These are phyloP conservation scores for Neurospora cerealis DNA, from an alignment of 495 filamentous ascomycete genomes.

Conservation along the genomic window DNA sequence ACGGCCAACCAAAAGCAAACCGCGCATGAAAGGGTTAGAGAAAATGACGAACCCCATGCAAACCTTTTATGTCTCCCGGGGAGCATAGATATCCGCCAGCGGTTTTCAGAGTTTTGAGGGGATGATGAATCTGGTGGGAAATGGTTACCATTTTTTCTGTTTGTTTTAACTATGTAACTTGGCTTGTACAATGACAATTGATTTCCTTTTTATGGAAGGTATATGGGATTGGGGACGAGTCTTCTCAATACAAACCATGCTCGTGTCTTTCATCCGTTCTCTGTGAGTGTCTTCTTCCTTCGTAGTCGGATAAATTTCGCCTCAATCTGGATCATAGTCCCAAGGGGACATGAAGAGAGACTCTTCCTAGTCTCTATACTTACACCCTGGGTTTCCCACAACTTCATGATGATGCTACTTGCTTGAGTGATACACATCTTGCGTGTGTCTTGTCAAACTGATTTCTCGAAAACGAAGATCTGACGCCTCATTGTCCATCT, in stretches of 20 bases:
- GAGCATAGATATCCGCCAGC: not conserved
- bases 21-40: not conserved
- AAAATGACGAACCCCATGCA: not conserved
- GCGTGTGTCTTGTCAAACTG: not conserved
- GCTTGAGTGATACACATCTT: not conserved
- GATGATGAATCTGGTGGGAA: not conserved
- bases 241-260: not conserved
- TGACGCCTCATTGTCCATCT: not conserved
- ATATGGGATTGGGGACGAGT: not conserved
- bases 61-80: not conserved
- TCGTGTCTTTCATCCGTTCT: not conserved
- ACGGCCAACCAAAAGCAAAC: not conserved
- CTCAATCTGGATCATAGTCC: not conserved
- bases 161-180: not conserved
- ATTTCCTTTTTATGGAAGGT: not conserved
- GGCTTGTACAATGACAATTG: not conserved
- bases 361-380: not conserved
- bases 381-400: not conserved
- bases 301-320: not conserved
- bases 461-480: not conserved
- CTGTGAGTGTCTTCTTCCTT: not conserved
- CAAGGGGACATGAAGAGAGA: not conserved
- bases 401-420: not conserved
- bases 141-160: not conserved
- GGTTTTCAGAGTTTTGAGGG: not conserved